A percentile compares a stretch with the other conserved stretches of the same genome.
Conservation (phyloP, 1,284 basidiomycete genomes). For the Ceratobasidium sp. region DNA sequence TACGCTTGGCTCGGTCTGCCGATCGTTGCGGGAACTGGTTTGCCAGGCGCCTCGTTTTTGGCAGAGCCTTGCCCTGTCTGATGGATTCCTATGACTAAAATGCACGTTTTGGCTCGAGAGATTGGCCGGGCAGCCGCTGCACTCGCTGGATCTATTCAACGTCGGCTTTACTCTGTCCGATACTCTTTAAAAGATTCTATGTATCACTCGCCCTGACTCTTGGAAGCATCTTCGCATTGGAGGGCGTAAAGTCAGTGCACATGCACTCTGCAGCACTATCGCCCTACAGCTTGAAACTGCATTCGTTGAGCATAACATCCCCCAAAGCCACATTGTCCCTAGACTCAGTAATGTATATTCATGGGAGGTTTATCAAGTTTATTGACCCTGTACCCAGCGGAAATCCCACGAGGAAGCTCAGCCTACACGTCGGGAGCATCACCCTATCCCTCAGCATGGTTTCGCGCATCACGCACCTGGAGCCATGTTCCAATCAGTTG, state of each 20-base stretch:
- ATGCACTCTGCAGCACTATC: not conserved
- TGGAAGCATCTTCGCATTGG: constrained; percentile 6
- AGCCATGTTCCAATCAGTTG: not conserved
- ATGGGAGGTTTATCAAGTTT: not conserved
- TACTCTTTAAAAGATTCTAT: not conserved
- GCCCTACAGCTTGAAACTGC: not conserved
- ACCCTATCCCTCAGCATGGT: not conserved
- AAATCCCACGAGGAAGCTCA: not conserved
- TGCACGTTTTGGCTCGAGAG: constrained; percentile 17
- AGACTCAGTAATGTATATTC: not conserved
- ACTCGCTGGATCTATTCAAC: constrained; percentile 1
- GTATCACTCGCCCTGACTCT: not conserved
- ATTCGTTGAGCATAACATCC: not conserved
- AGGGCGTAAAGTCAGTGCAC: not conserved
- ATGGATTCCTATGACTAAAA: not conserved
- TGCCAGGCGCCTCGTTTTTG: not conserved
- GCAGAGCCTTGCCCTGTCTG: not conserved
- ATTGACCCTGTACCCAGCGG: not conserved
- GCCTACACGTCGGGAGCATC: not conserved
- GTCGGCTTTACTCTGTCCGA: not conserved
- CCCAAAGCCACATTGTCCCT: not conserved
- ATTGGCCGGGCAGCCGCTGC: not conserved
- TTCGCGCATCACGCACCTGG: constrained; percentile 3
- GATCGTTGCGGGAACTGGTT: not conserved
- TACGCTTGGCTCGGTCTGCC: constrained; percentile 14